Base-by-base conservation (phyloP, 2,329 filamentous ascomycete species). In the Paecilomyces formosus region DNA sequence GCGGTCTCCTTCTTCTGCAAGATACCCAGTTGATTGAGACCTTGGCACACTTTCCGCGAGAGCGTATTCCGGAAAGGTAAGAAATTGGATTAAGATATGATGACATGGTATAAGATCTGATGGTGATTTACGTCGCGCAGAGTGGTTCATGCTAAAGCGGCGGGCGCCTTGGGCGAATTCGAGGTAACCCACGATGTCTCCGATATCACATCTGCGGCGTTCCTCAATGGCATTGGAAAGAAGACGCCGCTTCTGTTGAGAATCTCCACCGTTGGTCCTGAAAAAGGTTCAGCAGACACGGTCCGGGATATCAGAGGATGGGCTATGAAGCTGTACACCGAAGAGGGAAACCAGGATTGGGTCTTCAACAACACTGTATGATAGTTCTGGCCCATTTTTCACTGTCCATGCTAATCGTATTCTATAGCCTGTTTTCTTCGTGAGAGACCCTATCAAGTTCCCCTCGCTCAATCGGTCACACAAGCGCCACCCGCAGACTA, bases 391-490 rank as follows among this genome's bases (percentile, higher is more conserved):
- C 33, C 35, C 5, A 5, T n/a, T 4, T 12, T 30, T 11, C n/a
- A 3, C 24, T 53, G 18, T 11, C n/a, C n/a, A 24, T 15, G 6
- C 3, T 22, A 30, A 28, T 11, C 12, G 30, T 49, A 26, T 26
- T 3, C 12, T 5, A 50, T 13, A 72, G 65, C 87, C 87, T 0
- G 83, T 88, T 0, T 90, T 90, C 76, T 90, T 90, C 70, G 68
- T 89, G 51, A 70, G 78, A 6, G 87, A 90, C 62, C 84, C 87
- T 0, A 82, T 85, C 61, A 89, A 89, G 72, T 89, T 88, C 65
- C 86, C 87, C 11, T 79, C 85, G 61, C 83, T 88, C 66, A 88
- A 88, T 55, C 85, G 88, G 64, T 87, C 85, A 0, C 86, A 89
- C 68, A 89, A 89, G 78, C 78, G 86, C 18, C 74, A 89, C 62